phyloP scores from a whole-genome alignment of 176 grass and related monocot species.

The Musa schizocarpa region DNA sequence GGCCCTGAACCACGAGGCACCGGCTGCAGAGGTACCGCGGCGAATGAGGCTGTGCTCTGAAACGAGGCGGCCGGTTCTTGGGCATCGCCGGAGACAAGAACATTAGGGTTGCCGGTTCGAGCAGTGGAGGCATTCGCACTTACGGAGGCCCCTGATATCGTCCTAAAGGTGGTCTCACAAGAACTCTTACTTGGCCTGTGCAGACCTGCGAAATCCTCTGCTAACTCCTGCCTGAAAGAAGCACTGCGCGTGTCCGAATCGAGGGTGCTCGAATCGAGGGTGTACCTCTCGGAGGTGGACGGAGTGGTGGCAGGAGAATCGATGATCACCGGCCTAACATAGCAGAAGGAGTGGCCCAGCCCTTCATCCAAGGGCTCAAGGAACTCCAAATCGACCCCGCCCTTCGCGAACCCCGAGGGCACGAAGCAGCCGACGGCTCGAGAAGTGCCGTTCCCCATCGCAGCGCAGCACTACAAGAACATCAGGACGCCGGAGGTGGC shows the following conservation, averaged over 20 bases:
- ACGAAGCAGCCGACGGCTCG: constrained; percentile 83
- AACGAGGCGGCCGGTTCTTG: constrained; percentile 70
- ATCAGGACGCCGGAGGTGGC: constrained; percentile 9
- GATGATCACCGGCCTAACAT: constrained; percentile 49
- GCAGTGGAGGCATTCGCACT: constrained; percentile 72
- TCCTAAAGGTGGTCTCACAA: constrained; percentile 56
- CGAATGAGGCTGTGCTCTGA: constrained; percentile 73
- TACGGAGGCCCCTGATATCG: constrained; percentile 80
- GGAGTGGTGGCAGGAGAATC: constrained; percentile 74
- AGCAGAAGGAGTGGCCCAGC: constrained; percentile 86
- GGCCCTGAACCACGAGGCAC: constrained; percentile 65
- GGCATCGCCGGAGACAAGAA: constrained; percentile 34
- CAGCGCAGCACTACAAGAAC: constrained; percentile 11
- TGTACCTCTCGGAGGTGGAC: constrained; percentile 79
- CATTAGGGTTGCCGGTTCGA: constrained; percentile 52
- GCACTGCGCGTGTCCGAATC: constrained; percentile 65
- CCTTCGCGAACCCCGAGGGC: constrained; percentile 46
- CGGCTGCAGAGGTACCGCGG: constrained; percentile 60
- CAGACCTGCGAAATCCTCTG: constrained; percentile 33
- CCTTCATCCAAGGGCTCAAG: constrained; percentile 85
- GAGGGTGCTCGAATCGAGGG: constrained; percentile 57
- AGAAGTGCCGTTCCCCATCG: constrained; percentile 85
- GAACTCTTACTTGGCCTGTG: constrained; percentile 42
- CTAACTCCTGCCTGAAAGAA: constrained; percentile 50
- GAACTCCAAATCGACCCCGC: constrained; percentile 59